These are phyloP conservation scores for Scleroderma citrinum DNA, from an alignment of 768 basidiomycete species.

Conservation along the genomic window DNA sequence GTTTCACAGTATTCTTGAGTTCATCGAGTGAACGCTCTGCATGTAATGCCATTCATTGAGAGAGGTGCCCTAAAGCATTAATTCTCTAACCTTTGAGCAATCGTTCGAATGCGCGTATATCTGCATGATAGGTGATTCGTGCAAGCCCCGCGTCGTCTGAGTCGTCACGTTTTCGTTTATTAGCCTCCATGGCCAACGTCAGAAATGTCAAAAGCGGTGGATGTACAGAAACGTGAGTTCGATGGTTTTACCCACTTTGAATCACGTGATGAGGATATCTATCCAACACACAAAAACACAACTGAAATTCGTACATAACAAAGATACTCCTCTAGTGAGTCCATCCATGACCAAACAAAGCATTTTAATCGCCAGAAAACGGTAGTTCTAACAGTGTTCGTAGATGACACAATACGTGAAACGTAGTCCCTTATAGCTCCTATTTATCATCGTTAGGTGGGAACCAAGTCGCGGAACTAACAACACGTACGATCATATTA, in stretches of 20 bases:
- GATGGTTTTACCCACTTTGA: too few species aligned
- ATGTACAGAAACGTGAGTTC: too few species aligned
- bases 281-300: too few species aligned
- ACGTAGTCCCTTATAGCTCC: slow-evolving; percentile 25
- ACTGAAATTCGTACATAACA: not conserved
- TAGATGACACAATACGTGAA: not conserved
- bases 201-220: slow-evolving; percentile 5
- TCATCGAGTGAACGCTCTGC: slow-evolving; percentile 62
- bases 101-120: slow-evolving; percentile 33
- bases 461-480: not conserved
- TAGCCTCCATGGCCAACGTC: slow-evolving; percentile 11
- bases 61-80: not conserved
- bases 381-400: not conserved
- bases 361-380: not conserved
- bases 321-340: not conserved
- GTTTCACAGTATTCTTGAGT: slow-evolving; percentile 50
- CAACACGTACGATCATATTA: slow-evolving; percentile 55
- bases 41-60: slow-evolving; percentile 6
- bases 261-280: too few species aligned
- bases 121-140: slow-evolving; percentile 35
- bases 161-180: slow-evolving; percentile 21
- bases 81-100: slow-evolving; percentile 34
- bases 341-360: not conserved
- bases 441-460: slow-evolving; percentile 6
- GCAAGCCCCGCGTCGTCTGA: slow-evolving; percentile 12